Base-by-base conservation (phyloP, 768 basidiomycete species). In the Leccinum obscurum region DNA sequence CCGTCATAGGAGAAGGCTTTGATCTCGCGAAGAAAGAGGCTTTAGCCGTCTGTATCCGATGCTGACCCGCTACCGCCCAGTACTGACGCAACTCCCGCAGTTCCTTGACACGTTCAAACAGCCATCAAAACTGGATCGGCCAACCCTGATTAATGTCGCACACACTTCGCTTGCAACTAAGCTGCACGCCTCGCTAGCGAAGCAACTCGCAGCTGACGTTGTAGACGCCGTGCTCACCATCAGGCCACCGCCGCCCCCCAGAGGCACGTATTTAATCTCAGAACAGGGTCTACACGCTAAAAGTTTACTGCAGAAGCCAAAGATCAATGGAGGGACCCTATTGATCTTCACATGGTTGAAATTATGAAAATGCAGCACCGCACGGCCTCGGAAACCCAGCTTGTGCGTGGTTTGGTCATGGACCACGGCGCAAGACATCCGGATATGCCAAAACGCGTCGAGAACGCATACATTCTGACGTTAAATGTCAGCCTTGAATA, bases 351-450 rank as follows among this genome's bases (percentile, higher is more conserved):
- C 78, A 99, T 99, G 97, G 80, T 99, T 55, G 97, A 99, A 78
- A 88, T 98, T 63, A 98, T 98, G 97, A 98, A 98, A 80, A 99
- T 99, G 97, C 96, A 97, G 75, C 97, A 99, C 78, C 90, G 95
- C 68, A 95, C 90, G 48, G 94, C 97, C 63, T 94, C 93, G 24
- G 97, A 99, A 76, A 99, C 97, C 32, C 92, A 97, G 72, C 86
- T 99, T 41, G 81, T 99, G 68, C 90, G 92, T 67, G 97, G 97
- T 37, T 83, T 99, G 59, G 97, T 99, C 50, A 82, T 99, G 67
- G 97, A 99, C 77, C 96, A 98, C 72, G 96, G 97, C 65, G 93
- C 92, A 58, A 81, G 97, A 65, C 97, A 99, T 77, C 96, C 97
- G 11, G 97, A 98, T 77, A 98, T 98, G 97, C 95, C 97, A 39